Base-by-base conservation (phyloP, 441 rosid species). In the Populus tomentosa region DNA sequence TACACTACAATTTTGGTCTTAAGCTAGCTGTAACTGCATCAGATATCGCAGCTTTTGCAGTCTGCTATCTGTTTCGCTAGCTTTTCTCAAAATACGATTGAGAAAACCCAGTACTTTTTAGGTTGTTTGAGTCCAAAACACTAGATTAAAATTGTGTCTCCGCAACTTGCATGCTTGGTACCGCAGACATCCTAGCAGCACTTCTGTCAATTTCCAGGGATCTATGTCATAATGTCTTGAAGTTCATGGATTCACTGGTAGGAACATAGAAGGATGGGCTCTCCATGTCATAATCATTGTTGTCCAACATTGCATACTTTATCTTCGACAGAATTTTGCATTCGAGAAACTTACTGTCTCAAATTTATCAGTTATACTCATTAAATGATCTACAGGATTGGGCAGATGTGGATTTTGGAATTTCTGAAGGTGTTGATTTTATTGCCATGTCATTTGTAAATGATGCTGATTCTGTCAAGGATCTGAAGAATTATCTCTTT, bases 381-480 rank as follows among this genome's bases (percentile, higher is more conserved):
- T 46, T 46, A 14, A 46, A 46, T 23, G 18, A 46, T 77, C 65
- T 75, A 16, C 86, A 92, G 97, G 94, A 92, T 72, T 92, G 97
- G 97, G 87, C 70, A 26, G 94, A 90, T 80, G 84, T 92, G 21
- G 90, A 89, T 71, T 88, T 87, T 42, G 97, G 89, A 82, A 85
- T 90, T 76, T 75, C 90, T 24, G 94, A 92, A 83, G 92, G 89
- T 65, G 85, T 89, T 30, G 97, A 90, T 83, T 86, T 92, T 72
- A 83, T 91, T n/a, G 87, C 97, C 68, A 78, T 90, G 81, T 90
- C 94, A 28, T 91, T 91, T 80, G 92, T 88, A 35, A 90, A 83
- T 73, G 83, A 87, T 76, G 90, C 92, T 10, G 89, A 84, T 69
- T 84, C 89, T 46, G 68, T 91, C 80, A 68, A 77, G 72, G 81